phyloP scores from a whole-genome alignment of 352 stramenopile species.

The Pythium vanterpoolii region DNA sequence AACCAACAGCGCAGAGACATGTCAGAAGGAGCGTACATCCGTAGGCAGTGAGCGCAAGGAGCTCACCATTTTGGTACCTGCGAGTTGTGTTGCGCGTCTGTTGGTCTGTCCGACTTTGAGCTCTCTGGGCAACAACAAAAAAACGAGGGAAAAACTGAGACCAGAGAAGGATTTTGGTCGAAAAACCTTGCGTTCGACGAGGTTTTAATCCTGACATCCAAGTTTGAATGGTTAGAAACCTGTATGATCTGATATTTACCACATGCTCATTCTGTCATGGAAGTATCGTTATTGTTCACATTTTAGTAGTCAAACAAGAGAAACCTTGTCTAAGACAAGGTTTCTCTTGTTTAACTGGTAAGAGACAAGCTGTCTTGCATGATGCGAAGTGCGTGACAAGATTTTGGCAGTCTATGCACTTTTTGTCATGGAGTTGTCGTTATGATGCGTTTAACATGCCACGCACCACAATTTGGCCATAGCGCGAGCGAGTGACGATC shows the following conservation, averaged over 20 bases:
- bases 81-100: not conserved
- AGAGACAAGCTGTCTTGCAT: too few species aligned
- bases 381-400: too few species aligned
- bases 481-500: too few species aligned
- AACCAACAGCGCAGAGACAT: not conserved
- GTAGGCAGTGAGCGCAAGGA: not conserved
- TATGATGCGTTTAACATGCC: too few species aligned
- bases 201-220: slow-evolving; percentile 28
- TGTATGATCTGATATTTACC: slow-evolving; percentile 6
- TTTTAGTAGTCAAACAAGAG: too few species aligned
- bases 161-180: slow-evolving; percentile 16
- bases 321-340: too few species aligned
- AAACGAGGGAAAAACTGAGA: slow-evolving; percentile 19
- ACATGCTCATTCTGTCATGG: too few species aligned
- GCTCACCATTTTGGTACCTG: slow-evolving; percentile 15
- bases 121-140: slow-evolving; percentile 4
- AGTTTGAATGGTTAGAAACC: slow-evolving; percentile 21
- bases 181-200: slow-evolving; percentile 17
- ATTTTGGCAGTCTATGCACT: too few species aligned
- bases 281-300: not conserved
- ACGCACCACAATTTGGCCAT: too few species aligned
- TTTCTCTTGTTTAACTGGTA: too few species aligned
- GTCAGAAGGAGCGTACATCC: not conserved
- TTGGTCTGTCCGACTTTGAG: slow-evolving; percentile 25
- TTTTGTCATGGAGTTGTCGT: too few species aligned